Conservation (phyloP, 164 flowering plant species). For the Nymphaea colorata region DNA sequence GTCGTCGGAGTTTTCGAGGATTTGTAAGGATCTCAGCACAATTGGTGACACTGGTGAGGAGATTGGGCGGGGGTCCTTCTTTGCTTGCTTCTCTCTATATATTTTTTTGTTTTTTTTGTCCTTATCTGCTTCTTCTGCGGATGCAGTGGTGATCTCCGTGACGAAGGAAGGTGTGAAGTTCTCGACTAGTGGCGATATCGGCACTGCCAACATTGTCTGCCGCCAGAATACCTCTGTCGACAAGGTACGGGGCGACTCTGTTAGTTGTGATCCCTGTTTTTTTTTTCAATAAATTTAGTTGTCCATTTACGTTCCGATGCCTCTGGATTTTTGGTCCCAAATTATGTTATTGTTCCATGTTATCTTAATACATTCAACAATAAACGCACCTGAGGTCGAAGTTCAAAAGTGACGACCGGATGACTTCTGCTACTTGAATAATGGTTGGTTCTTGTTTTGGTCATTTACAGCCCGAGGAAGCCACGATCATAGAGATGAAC, state of each 20-base stretch:
- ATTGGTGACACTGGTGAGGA: constrained; percentile 29
- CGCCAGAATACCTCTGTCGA: constrained; percentile 77
- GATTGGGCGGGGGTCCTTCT: background rate
- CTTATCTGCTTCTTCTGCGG: background rate
- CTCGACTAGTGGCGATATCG: constrained; percentile 82
- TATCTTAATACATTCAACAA: too few relatives aligned
- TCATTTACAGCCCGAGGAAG: constrained; percentile 61
- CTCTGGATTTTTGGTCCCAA: background rate
- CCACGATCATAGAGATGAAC: constrained; percentile 71
- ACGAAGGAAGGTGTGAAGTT: constrained; percentile 92
- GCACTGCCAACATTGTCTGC: constrained; percentile 70
- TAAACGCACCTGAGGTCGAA: too few relatives aligned
- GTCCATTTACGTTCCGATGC: background rate
- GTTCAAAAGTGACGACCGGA: background rate
- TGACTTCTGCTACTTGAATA: background rate
- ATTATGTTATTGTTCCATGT: too few relatives aligned
- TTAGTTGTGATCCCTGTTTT: background rate
- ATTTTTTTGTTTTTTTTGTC: background rate
- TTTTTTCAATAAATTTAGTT: too few relatives aligned
- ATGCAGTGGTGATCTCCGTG: constrained; percentile 75
- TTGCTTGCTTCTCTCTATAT: background rate
- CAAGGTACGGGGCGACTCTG: constrained; percentile 26
- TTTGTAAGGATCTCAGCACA: constrained; percentile 52
- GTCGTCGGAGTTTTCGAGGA: constrained; percentile 49
- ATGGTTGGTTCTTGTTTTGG: background rate